phyloP scores from a whole-genome alignment of 2,329 filamentous ascomycete genomes.

The Elsinoe arachidis region DNA sequence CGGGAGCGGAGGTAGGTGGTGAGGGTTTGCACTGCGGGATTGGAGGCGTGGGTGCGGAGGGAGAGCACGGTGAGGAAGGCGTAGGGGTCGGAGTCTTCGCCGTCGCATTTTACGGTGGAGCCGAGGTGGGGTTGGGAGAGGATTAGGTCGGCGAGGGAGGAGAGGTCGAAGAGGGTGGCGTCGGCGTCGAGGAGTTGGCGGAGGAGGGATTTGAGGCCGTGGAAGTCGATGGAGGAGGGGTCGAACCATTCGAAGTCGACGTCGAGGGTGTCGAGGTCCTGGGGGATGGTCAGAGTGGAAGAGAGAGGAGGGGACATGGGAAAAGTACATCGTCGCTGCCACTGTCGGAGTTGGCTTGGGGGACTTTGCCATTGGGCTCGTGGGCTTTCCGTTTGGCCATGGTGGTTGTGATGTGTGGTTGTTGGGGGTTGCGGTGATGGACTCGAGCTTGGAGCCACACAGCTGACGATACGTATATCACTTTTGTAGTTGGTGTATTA shows the following conservation, averaged over 20 bases:
- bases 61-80: slow-evolving; percentile 87
- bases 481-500: too few species aligned
- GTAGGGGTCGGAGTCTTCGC: slow-evolving; percentile 84
- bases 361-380: slow-evolving; percentile 35
- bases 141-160: slow-evolving; percentile 75
- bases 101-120: slow-evolving; percentile 95
- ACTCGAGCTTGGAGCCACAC: neutral
- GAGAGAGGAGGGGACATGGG: neutral
- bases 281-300: slow-evolving; percentile 10
- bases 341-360: slow-evolving; percentile 31
- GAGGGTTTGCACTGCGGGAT: slow-evolving; percentile 62
- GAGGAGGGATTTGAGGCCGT: slow-evolving; percentile 81
- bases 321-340: slow-evolving; percentile 23
- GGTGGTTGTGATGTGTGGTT: slow-evolving; percentile 18
- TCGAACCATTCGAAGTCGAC: slow-evolving; percentile 99
- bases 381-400: slow-evolving; percentile 46
- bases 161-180: slow-evolving; percentile 75
- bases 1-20: slow-evolving; percentile 59
- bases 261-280: slow-evolving; percentile 87
- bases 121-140: slow-evolving; percentile 79
- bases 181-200: slow-evolving; percentile 91
- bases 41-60: slow-evolving; percentile 64
- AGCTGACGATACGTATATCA: neutral
- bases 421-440: neutral
- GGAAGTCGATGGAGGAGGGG: slow-evolving; percentile 86